Conservation (phyloP, 1,284 basidiomycete species). For the Sparassis latifolia region DNA sequence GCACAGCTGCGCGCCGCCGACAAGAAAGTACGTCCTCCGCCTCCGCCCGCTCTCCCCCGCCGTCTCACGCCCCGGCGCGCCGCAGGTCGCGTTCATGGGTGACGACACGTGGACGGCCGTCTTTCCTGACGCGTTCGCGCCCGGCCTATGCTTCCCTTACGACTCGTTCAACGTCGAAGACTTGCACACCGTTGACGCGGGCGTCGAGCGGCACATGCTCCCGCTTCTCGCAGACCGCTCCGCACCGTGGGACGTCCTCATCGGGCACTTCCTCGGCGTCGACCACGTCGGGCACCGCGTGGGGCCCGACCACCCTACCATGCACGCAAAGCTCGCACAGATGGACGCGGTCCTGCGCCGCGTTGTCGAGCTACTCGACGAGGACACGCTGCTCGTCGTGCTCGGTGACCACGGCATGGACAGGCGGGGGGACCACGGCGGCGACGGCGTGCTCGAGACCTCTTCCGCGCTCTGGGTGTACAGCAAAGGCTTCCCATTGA, state of each 20-base stretch:
- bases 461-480: conserved; percentile 91
- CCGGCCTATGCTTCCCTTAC: conserved; percentile 74
- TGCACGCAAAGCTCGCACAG: conserved; percentile 81
- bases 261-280: conserved; percentile 96
- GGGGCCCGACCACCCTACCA: conserved; percentile 82
- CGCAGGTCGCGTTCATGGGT: conserved; percentile 77
- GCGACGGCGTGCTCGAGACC: conserved; percentile 84
- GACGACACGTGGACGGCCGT: conserved; percentile 96
- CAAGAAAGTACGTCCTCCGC: conserved; percentile 44
- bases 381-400: conserved; percentile 86
- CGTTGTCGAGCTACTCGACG: conserved; percentile 64
- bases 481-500: conserved; percentile 56
- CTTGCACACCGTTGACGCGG: conserved; percentile 90
- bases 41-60: no score
- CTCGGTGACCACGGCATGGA: conserved; percentile 99
- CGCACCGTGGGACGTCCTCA: conserved; percentile 75
- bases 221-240: conserved; percentile 55
- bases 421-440: conserved; percentile 90
- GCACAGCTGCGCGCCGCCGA: conserved; percentile 50
- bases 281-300: conserved; percentile 96
- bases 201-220: conserved; percentile 81
- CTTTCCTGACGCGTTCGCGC: conserved; percentile 73
- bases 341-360: conserved; percentile 78
- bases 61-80: no score
- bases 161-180: conserved; percentile 99